Percentiles rank a stretch among this genome's conserved stretches.
phyloP scores from a whole-genome alignment of 2,329 filamentous ascomycete genomes.

The Penicillium crustosum region DNA sequence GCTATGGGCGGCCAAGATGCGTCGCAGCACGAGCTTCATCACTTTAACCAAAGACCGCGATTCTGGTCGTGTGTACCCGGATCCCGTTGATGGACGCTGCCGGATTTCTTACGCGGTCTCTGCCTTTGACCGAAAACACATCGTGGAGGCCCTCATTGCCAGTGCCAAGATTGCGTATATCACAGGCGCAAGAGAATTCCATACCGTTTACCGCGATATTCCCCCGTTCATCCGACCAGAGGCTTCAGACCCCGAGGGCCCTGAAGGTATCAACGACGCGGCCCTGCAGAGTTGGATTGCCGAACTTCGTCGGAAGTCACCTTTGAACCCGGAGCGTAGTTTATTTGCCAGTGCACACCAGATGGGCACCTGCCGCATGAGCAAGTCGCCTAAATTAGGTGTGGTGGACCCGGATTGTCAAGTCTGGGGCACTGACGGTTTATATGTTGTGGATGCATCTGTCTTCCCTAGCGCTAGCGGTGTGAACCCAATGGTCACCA shows the following conservation, averaged over 20 bases:
- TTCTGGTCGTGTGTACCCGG: slow-evolving; percentile 69
- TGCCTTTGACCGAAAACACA: slow-evolving; percentile 68
- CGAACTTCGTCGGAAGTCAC: slow-evolving; percentile 47
- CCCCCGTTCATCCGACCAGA: slow-evolving; percentile 60
- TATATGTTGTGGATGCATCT: slow-evolving; percentile 52
- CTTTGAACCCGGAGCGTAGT: slow-evolving; percentile 48
- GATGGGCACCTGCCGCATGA: slow-evolving; percentile 55
- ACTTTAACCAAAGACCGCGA: slow-evolving; percentile 74
- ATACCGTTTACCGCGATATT: slow-evolving; percentile 62
- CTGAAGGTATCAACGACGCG: slow-evolving; percentile 54
- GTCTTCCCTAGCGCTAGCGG: slow-evolving; percentile 53
- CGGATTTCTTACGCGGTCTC: slow-evolving; percentile 70
- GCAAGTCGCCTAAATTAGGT: slow-evolving; percentile 39
- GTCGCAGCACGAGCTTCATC: slow-evolving; percentile 71
- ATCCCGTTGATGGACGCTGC: slow-evolving; percentile 64
- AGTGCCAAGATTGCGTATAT: slow-evolving; percentile 75
- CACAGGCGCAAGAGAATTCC: slow-evolving; percentile 77
- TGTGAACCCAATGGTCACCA: slow-evolving; percentile 55
- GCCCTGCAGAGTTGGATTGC: slow-evolving; percentile 57
- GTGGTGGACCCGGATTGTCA: slow-evolving; percentile 48
- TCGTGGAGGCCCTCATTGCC: slow-evolving; percentile 69
- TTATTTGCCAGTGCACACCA: slow-evolving; percentile 51
- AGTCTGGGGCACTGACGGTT: slow-evolving; percentile 48
- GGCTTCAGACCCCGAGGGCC: slow-evolving; percentile 22
- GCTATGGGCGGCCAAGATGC: slow-evolving; percentile 65